Evolutionary conservation across 2,329 filamentous ascomycete genomes (phyloP).

Genomic region (Phialocephala sp.): DNA sequence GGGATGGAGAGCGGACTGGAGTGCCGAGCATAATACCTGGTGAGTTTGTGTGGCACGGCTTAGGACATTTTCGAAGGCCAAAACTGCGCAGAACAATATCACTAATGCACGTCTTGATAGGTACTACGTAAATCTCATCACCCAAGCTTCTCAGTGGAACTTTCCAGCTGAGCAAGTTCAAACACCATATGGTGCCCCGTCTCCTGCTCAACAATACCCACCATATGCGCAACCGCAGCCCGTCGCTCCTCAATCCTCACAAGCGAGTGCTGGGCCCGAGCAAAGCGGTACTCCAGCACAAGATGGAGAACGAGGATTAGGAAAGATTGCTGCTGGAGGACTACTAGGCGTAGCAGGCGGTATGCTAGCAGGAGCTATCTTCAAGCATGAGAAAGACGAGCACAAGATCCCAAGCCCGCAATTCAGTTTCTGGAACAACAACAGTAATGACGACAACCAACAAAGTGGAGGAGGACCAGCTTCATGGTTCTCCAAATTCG

Average conservation of each 20-base stretch:
- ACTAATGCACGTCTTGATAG: neutral
- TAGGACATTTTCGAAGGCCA: neutral
- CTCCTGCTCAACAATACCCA: neutral
- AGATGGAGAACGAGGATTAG: conserved; percentile 14
- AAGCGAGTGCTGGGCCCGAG: neutral
- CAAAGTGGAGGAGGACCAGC: neutral
- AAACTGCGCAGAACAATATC: neutral
- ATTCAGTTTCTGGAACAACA: conserved; percentile 7
- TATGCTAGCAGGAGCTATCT: conserved; percentile 5
- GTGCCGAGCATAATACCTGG: conserved; percentile 19
- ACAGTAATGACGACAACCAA: neutral
- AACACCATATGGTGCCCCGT: neutral
- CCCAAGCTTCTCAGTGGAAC: conserved; percentile 14
- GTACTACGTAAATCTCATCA: conserved; percentile 11
- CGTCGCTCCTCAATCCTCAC: neutral
- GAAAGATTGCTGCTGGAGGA: conserved; percentile 12
- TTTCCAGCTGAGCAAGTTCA: neutral
- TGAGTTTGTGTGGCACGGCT: neutral
- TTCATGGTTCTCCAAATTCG: conserved; percentile 4
- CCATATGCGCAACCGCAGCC: neutral
- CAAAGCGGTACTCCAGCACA: neutral
- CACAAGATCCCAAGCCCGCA: conserved; percentile 6
- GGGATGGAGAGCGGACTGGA: conserved; percentile 20
- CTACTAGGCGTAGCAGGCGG: conserved; percentile 7
- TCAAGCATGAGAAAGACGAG: conserved; percentile 10